These are phyloP conservation scores for Penicillium sp. DNA, from an alignment of 2,329 filamentous ascomycete genomes.

Conservation along the genomic window DNA sequence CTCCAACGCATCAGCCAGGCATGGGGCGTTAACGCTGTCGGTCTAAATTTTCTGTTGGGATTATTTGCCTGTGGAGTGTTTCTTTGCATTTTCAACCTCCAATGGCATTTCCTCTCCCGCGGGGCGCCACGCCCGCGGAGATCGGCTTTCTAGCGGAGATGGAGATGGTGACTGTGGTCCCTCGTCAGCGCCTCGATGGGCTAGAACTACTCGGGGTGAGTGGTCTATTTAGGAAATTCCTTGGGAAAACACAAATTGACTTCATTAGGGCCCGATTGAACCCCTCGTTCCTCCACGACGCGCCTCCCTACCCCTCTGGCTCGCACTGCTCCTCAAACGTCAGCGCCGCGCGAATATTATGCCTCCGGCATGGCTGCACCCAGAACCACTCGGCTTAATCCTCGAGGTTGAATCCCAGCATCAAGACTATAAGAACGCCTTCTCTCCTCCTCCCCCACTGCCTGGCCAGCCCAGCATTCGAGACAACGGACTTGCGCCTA, in stretches of 20 bases:
- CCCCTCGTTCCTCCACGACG: conserved; percentile 80
- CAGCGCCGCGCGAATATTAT: conserved; percentile 93
- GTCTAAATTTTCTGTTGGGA: background rate
- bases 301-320: conserved; percentile 83
- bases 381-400: conserved; percentile 74
- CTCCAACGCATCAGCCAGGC: conserved; percentile 7
- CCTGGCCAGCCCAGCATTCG: conserved; percentile 48
- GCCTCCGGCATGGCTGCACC: conserved; percentile 84
- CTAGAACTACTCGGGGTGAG: conserved; percentile 84
- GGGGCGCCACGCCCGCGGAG: conserved; percentile 79
- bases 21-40: conserved; percentile 10
- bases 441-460: conserved; percentile 76
- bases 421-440: conserved; percentile 64
- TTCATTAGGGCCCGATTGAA: conserved; percentile 72
- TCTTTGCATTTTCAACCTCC: background rate
- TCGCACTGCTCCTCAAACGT: conserved; percentile 91
- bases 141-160: conserved; percentile 96
- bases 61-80: background rate
- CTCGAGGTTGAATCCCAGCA: conserved; percentile 79
- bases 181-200: conserved; percentile 84
- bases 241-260: conserved; percentile 5
- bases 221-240: conserved; percentile 30
- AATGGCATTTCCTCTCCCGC: conserved; percentile 66
- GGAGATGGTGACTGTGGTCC: conserved; percentile 91
- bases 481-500: conserved; percentile 28